Evolutionary conservation across 441 rosid genomes (phyloP), one percentile per base, ranked within the genome.

Genomic region (Corymbia citriodora): DNA sequence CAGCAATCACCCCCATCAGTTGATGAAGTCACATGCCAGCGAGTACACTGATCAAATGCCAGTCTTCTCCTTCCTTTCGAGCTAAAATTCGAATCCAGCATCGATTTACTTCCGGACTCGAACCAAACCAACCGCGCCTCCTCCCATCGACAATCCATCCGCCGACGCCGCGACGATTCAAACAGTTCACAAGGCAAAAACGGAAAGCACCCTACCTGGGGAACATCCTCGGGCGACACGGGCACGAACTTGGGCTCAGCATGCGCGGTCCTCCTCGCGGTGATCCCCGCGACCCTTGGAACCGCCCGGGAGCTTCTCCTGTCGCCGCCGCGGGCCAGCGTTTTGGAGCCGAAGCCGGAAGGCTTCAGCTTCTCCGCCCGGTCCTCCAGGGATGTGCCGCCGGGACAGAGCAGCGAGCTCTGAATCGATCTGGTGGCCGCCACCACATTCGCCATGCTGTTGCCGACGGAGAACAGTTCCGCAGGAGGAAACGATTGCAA

Each of bases 381-480:
- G 23, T 92, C 93, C 54, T 92, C 95, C n/a, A 89, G 81, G 87
- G 99, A 95, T 93, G 96, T 95, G 87, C 94, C 89, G 90, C 88
- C 91, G 88, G 94, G 93, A 87, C 91, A 61, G 50, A 92, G 40
- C 90, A 94, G 72, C 2, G 97, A 94, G 88, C 93, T 90, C 88
- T 93, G 97, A 89, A 96, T 94, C 89, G 96, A 94, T 92, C 96
- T 92, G 12, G 96, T 94, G 55, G 97, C 97, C 72, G 97, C 97
- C 72, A 95, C 99, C 88, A 95, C 96, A 91, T 96, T 98, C 92
- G 98, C 96, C 99, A 98, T 97, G 92, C 57, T 10, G 45, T 14
- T 5, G 61, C 50, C 2, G 63, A 16, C 31, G 13, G 57, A 11
- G 48, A 25, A 79, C 53, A 48, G 86, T 12, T 13, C 86, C 90